These are phyloP conservation scores for Pouteria campechiana DNA, from an alignment of 179 eudicot species.

Conservation along the genomic window DNA sequence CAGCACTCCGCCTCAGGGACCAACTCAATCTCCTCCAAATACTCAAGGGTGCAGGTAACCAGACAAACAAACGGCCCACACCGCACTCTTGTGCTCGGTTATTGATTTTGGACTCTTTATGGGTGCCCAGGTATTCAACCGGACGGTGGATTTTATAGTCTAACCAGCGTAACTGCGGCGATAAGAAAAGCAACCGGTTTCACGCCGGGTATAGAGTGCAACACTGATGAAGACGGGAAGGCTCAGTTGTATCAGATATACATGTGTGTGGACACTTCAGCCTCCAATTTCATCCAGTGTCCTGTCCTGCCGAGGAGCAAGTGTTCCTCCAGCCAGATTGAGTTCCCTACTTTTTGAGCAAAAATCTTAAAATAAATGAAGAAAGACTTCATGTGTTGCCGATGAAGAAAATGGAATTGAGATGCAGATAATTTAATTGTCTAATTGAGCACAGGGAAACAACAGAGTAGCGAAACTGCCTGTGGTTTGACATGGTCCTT, in stretches of 20 bases:
- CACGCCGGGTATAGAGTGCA: constrained; percentile 23
- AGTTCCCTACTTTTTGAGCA: constrained; percentile 15
- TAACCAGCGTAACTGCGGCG: constrained; percentile 10
- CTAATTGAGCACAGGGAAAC: too few relatives aligned
- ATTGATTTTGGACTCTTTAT: background rate
- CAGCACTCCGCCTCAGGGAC: constrained; percentile 27
- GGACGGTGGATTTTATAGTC: constrained; percentile 15
- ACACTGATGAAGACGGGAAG: constrained; percentile 17
- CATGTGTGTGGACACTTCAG: constrained; percentile 19
- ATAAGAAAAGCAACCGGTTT: constrained; percentile 10
- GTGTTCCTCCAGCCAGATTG: constrained; percentile 10
- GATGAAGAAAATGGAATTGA: too few relatives aligned
- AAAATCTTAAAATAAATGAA: too few relatives aligned
- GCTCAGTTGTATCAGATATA: constrained; percentile 27
- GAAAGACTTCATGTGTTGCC: too few relatives aligned
- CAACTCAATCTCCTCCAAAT: constrained; percentile 18
- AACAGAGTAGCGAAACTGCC: too few relatives aligned
- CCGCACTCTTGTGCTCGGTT: background rate
- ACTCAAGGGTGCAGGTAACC: constrained; percentile 25
- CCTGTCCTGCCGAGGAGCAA: constrained; percentile 20
- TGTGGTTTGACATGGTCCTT: too few relatives aligned
- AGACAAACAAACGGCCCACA: background rate
- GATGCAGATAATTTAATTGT: too few relatives aligned
- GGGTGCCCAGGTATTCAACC: constrained; percentile 17
- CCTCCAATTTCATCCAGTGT: constrained; percentile 15